These are phyloP conservation scores for Penicillium egyptiacum DNA, from an alignment of 495 filamentous ascomycete species.

Conservation along the genomic window DNA sequence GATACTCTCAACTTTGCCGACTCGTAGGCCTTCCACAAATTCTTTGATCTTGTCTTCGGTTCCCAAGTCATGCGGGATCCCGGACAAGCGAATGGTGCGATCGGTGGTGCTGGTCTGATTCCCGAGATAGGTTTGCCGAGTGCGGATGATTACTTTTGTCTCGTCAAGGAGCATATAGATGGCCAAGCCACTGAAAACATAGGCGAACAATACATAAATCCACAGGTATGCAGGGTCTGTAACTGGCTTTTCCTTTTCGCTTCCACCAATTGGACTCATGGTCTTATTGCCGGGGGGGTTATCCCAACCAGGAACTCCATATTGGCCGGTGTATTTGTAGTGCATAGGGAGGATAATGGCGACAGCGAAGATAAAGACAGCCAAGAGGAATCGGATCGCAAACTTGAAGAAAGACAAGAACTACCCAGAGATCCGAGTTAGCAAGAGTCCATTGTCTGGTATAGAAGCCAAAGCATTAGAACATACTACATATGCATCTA, in stretches of 20 bases:
- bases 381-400: constrained; percentile 76
- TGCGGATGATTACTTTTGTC: constrained; percentile 77
- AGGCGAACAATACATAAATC: constrained; percentile 90
- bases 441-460: neutral
- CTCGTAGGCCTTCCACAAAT: constrained; percentile 80
- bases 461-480: neutral
- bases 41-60: constrained; percentile 82
- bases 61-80: constrained; percentile 76
- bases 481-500: constrained; percentile 92
- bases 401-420: constrained; percentile 95
- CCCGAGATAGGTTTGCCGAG: constrained; percentile 88
- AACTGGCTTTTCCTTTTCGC: constrained; percentile 30
- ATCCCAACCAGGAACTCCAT: constrained; percentile 44
- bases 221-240: constrained; percentile 66
- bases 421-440: constrained; percentile 38
- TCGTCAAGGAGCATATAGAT: constrained; percentile 81
- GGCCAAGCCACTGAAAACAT: constrained; percentile 79
- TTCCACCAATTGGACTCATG: constrained; percentile 8
- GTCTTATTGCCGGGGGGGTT: constrained; percentile 23
- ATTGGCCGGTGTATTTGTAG: constrained; percentile 58
- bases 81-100: constrained; percentile 86
- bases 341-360: constrained; percentile 85
- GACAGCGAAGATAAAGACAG: constrained; percentile 76
- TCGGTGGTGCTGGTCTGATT: constrained; percentile 92
- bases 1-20: constrained; percentile 92